phyloP scores from a whole-genome alignment of 768 basidiomycete species.

The Suillus weaverae region DNA sequence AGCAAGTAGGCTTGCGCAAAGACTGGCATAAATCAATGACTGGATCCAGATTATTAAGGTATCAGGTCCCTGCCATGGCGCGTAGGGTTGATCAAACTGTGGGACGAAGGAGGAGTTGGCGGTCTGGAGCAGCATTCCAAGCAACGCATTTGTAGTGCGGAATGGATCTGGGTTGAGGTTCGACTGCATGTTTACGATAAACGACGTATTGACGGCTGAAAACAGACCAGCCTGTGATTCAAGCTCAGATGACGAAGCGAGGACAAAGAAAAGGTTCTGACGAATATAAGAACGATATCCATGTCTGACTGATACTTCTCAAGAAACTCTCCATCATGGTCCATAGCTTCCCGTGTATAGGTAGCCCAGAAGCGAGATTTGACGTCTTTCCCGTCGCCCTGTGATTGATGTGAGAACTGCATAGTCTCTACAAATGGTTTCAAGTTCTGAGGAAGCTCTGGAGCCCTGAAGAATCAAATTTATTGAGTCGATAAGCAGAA shows the following conservation, averaged over 20 bases:
- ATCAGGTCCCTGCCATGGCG: background rate
- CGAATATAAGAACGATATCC: conserved; percentile 24
- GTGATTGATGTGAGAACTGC: background rate
- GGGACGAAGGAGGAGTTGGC: background rate
- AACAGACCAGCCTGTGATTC: conserved; percentile 16
- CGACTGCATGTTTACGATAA: conserved; percentile 13
- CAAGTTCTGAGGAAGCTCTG: background rate
- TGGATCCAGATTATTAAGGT: conserved; percentile 13
- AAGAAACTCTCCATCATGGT: conserved; percentile 18
- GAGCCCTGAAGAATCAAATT: background rate
- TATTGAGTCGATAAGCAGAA: background rate
- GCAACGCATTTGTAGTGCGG: conserved; percentile 12
- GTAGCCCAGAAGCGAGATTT: conserved; percentile 14
- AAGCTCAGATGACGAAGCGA: background rate
- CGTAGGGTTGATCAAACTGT: background rate
- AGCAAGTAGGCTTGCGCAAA: conserved; percentile 15
- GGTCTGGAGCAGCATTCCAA: conserved; percentile 13
- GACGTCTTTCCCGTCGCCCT: background rate
- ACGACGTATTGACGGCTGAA: conserved; percentile 16
- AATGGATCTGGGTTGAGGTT: conserved; percentile 13
- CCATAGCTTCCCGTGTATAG: conserved; percentile 16
- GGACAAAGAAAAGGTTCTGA: conserved; percentile 9
- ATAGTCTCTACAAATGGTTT: background rate
- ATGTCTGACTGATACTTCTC: conserved; percentile 19
- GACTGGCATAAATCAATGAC: conserved; percentile 16